Evolutionary conservation across 345 rosid species (phyloP).

Genomic region (Acer negundo): DNA sequence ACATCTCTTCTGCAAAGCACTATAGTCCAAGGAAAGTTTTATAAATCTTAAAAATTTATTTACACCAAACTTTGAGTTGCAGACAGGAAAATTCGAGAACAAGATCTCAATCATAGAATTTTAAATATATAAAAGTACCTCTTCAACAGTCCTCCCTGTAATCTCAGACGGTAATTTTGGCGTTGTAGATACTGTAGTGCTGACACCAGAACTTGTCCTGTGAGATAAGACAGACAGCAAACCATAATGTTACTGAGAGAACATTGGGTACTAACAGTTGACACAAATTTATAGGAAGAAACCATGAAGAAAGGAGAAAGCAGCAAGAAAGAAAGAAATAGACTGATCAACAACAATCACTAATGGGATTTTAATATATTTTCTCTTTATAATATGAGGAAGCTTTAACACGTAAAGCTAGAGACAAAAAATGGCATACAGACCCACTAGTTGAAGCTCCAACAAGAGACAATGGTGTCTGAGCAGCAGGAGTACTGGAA

Average conservation of each 20-base stretch:
- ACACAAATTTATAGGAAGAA: background rate
- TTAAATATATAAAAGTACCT: slow-evolving; percentile 45
- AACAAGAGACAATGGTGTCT: slow-evolving; percentile 54
- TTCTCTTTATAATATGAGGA: background rate
- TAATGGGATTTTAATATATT: background rate
- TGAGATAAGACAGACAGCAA: slow-evolving; percentile 2
- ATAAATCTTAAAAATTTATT: background rate
- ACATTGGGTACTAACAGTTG: background rate
- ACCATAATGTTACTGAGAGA: background rate
- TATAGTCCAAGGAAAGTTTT: background rate
- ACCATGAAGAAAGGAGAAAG: background rate
- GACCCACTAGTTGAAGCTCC: slow-evolving; percentile 81
- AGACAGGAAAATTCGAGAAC: background rate
- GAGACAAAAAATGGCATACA: slow-evolving; percentile 42
- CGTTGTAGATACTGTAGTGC: slow-evolving; percentile 45
- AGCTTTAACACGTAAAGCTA: background rate
- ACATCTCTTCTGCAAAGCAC: background rate
- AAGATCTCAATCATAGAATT: background rate
- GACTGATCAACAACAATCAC: background rate
- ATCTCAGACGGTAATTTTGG: slow-evolving; percentile 91
- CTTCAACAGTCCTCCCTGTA: slow-evolving; percentile 91
- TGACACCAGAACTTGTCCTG: slow-evolving; percentile 60
- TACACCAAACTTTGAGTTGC: background rate
- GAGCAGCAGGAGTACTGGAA: slow-evolving; percentile 46
- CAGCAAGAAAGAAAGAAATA: too few relatives aligned